Evolutionary conservation across 169 alveolate genomes (phyloP).

Genomic region (Pseudocohnilembus persalinus): DNA sequence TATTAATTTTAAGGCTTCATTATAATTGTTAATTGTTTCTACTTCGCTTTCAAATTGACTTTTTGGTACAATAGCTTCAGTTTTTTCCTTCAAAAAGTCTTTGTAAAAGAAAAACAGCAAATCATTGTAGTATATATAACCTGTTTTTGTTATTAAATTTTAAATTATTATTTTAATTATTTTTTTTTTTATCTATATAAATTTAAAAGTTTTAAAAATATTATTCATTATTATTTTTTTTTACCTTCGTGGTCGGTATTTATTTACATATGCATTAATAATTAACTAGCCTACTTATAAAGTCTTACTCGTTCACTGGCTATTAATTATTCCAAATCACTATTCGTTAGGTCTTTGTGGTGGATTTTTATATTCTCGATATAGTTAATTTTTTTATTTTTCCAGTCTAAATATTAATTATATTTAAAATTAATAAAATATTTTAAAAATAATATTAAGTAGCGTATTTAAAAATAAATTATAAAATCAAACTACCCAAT

Average conservation of each 20-base stretch:
- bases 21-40: not conserved
- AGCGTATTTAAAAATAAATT: no score
- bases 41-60: not conserved
- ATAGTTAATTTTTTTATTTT: no score
- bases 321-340: not conserved
- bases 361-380: not conserved
- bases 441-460: no score
- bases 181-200: no score
- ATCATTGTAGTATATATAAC: not conserved
- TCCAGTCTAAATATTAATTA: not conserved
- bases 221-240: no score
- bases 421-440: no score
- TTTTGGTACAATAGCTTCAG: not conserved
- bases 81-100: not conserved
- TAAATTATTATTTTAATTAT: no score
- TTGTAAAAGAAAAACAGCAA: not conserved
- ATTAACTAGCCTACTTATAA: not conserved
- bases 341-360: not conserved
- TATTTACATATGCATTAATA: not conserved
- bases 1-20: not conserved
- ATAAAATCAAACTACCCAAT: conserved; percentile 1
- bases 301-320: not conserved
- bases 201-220: not conserved
- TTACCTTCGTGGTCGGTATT: not conserved
- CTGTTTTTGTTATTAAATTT: no score